phyloP scores from a whole-genome alignment of 108 stramenopile species.

The Nannochloropsis gaditana region DNA sequence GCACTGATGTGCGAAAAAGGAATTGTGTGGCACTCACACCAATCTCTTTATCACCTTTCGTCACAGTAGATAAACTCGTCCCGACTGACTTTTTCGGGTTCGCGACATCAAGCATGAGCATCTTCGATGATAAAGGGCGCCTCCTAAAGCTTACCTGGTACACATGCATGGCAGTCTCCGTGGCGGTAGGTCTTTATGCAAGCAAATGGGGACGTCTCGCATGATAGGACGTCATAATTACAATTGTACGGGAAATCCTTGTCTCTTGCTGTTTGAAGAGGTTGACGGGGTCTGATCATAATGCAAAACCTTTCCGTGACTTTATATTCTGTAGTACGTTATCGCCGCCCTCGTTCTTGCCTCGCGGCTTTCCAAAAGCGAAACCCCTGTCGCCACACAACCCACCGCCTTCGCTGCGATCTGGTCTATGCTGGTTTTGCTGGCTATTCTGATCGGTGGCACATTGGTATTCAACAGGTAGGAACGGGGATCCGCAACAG shows the following conservation, averaged over 20 bases:
- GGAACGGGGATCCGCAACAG: not conserved
- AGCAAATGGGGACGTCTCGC: too few species aligned
- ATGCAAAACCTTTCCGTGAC: too few species aligned
- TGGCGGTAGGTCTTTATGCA: not conserved
- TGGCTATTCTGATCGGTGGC: slow-evolving; percentile 1
- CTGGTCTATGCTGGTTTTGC: not conserved
- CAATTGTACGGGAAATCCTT: too few species aligned
- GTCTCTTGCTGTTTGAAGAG: too few species aligned
- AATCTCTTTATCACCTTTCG: too few species aligned
- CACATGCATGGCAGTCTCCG: slow-evolving; percentile 8
- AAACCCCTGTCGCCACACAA: not conserved
- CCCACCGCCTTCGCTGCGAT: not conserved
- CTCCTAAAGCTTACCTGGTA: not conserved
- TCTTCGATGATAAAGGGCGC: not conserved
- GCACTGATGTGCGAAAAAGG: too few species aligned
- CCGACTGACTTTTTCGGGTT: too few species aligned
- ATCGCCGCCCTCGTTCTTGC: not conserved
- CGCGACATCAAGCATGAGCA: not conserved
- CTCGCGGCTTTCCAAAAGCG: not conserved
- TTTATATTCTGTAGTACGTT: not conserved
- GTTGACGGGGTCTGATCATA: too few species aligned
- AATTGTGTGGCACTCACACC: too few species aligned
- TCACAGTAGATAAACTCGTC: too few species aligned
- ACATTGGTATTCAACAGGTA: not conserved
- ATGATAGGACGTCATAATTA: too few species aligned